Conservation (phyloP, 106 monocot species). For the Dendrobium chrysotoxum region DNA sequence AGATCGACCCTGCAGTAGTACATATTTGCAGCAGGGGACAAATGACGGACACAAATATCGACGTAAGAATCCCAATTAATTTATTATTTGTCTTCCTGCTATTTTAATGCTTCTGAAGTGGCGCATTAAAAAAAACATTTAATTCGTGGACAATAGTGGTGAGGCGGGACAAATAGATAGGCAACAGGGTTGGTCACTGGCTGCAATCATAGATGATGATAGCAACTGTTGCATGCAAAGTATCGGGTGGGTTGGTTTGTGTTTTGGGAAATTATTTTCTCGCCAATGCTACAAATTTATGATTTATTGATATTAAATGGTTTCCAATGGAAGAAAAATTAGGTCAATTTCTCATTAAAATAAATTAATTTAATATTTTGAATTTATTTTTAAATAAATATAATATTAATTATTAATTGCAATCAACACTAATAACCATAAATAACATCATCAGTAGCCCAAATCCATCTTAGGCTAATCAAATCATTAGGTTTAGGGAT, state of each 20-base stretch:
- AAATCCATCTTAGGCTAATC: too few relatives aligned
- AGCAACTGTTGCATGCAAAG: constrained; percentile 12
- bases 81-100: neutral
- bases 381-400: too few relatives aligned
- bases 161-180: constrained; percentile 7
- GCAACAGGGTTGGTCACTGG: constrained; percentile 8
- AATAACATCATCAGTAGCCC: too few relatives aligned
- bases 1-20: neutral
- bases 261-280: neutral
- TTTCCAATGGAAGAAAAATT: too few relatives aligned
- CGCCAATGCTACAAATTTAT: too few relatives aligned
- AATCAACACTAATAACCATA: too few relatives aligned
- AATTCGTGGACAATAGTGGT: neutral
- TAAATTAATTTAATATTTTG: too few relatives aligned
- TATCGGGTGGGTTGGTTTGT: neutral
- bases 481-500: too few relatives aligned
- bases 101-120: neutral
- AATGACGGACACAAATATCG: neutral
- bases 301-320: too few relatives aligned
- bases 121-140: neutral
- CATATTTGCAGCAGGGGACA: neutral
- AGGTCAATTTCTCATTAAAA: too few relatives aligned
- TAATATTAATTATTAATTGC: too few relatives aligned
- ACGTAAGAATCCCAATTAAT: neutral
- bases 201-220: constrained; percentile 13